phyloP scores from a whole-genome alignment of 371 early-diverging fungal species.

The Apophysomyces variabilis region DNA sequence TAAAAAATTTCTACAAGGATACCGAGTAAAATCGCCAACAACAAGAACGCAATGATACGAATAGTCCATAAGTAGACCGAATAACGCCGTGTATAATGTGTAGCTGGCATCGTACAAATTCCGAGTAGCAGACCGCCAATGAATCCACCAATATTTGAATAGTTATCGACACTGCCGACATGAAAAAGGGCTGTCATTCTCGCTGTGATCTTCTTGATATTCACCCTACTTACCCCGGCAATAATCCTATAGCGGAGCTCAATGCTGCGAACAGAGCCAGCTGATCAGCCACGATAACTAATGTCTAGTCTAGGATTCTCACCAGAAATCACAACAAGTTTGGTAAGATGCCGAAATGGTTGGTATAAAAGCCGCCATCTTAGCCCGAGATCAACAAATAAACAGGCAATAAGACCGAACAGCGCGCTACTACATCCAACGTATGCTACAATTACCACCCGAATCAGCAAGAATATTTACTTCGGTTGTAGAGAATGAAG shows the following conservation, averaged over 20 bases:
- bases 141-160: constrained; percentile 72
- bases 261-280: constrained; percentile 22
- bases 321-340: constrained; percentile 27
- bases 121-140: constrained; percentile 53
- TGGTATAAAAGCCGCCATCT: constrained; percentile 65
- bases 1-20: constrained; percentile 16
- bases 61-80: constrained; percentile 9
- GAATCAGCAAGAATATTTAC: background rate
- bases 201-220: constrained; percentile 63
- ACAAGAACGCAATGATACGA: background rate
- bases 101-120: constrained; percentile 44
- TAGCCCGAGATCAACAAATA: constrained; percentile 69
- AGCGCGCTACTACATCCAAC: constrained; percentile 77
- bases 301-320: background rate
- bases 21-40: background rate
- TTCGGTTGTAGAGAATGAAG: constrained; percentile 5
- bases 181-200: constrained; percentile 32
- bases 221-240: constrained; percentile 61
- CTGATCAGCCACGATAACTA: background rate
- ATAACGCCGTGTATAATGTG: background rate
- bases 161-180: constrained; percentile 44
- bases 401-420: constrained; percentile 71
- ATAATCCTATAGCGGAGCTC: constrained; percentile 67
- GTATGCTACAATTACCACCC: constrained; percentile 33
- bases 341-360: constrained; percentile 69